These are phyloP conservation scores for Xylariaceae sp. DNA, from an alignment of 2,329 filamentous ascomycete species.

Conservation along the genomic window DNA sequence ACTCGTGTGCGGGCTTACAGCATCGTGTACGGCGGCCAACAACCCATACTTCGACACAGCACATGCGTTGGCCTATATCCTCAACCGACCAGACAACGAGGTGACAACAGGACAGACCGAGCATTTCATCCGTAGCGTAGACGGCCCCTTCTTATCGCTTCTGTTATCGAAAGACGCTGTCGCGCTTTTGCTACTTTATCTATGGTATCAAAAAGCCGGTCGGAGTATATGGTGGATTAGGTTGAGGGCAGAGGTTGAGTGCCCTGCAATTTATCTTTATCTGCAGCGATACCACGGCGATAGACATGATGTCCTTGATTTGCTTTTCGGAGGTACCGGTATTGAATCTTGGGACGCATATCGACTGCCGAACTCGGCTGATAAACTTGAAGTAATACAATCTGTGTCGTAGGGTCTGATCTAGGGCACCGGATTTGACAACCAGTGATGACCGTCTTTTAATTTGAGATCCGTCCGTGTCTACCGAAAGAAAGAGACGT, in stretches of 20 bases:
- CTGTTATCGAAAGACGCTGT: slow-evolving; percentile 35
- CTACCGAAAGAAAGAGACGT: too few species aligned
- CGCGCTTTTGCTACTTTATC: slow-evolving; percentile 39
- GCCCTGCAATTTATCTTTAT: slow-evolving; percentile 40
- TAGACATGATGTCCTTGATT: slow-evolving; percentile 26
- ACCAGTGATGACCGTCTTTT: too few species aligned
- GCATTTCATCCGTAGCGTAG: slow-evolving; percentile 35
- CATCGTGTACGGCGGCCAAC: slow-evolving; percentile 32
- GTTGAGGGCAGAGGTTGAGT: slow-evolving; percentile 40
- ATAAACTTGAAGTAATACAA: too few species aligned
- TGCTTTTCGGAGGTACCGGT: slow-evolving; percentile 29
- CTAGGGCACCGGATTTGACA: too few species aligned
- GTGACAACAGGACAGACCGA: slow-evolving; percentile 32
- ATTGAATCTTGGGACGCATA: too few species aligned
- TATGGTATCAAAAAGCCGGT: slow-evolving; percentile 42
- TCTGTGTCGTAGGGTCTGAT: too few species aligned
- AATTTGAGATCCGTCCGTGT: too few species aligned
- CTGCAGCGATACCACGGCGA: slow-evolving; percentile 31
- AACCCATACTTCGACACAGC: slow-evolving; percentile 40
- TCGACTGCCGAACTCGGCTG: too few species aligned
- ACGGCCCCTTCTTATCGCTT: slow-evolving; percentile 33
- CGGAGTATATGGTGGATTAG: slow-evolving; percentile 44
- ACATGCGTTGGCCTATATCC: slow-evolving; percentile 35
- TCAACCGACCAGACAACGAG: slow-evolving; percentile 28
- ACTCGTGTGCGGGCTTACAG: slow-evolving; percentile 23